A percentile compares a stretch with the other conserved stretches of the same genome.
These are phyloP conservation scores for Golubevia pallescens DNA, from an alignment of 1,284 basidiomycete genomes.

Conservation along the genomic window DNA sequence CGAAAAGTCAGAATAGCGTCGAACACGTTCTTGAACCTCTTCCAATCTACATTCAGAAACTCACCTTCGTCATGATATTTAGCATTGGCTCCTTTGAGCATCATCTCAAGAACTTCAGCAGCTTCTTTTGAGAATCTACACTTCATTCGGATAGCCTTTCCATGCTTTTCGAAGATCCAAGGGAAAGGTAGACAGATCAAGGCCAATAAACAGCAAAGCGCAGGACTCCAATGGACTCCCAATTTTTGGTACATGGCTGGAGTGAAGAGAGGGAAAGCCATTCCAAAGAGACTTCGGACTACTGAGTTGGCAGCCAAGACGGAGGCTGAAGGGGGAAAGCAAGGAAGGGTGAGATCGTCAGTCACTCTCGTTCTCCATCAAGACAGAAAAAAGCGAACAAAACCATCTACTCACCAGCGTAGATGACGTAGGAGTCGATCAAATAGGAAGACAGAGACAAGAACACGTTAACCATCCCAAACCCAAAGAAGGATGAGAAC, in stretches of 20 bases:
- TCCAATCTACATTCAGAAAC: background rate
- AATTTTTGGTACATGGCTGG: background rate
- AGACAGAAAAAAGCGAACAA: too few relatives aligned
- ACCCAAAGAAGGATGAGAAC: conserved; percentile 21
- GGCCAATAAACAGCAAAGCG: conserved; percentile 8
- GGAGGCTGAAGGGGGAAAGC: too few relatives aligned
- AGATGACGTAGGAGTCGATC: conserved; percentile 16
- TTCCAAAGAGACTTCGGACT: conserved; percentile 16
- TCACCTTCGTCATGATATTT: background rate
- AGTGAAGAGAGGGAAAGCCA: conserved; percentile 22
- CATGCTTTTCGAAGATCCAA: conserved; percentile 15
- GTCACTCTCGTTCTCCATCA: too few relatives aligned
- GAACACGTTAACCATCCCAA: conserved; percentile 33
- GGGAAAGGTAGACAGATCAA: conserved; percentile 19
- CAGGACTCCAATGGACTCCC: conserved; percentile 16
- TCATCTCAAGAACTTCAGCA: conserved; percentile 9
- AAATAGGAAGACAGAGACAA: conserved; percentile 13
- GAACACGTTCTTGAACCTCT: background rate
- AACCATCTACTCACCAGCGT: too few relatives aligned
- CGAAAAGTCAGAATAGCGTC: background rate
- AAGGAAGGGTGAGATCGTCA: too few relatives aligned
- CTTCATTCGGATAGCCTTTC: conserved; percentile 11
- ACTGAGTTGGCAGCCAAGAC: conserved; percentile 19
- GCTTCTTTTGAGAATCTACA: conserved; percentile 20
- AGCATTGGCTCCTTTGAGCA: background rate